Evolutionary conservation across 2,329 filamentous ascomycete species (phyloP), one percentile per base, ranked within the genome.

Genomic region (Xylaria sp.): DNA sequence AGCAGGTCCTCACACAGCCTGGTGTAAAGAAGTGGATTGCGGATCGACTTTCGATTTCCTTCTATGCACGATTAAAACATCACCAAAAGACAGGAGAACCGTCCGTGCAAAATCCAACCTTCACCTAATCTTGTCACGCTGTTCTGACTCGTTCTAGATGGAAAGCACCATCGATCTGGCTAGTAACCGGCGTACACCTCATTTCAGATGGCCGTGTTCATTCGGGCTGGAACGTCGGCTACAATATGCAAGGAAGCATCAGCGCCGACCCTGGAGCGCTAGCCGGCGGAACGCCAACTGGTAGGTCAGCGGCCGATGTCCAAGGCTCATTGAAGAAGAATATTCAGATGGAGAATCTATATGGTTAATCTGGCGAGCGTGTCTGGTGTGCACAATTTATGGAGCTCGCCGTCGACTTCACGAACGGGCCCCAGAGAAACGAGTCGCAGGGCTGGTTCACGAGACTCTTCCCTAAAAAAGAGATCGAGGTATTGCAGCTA

Each of bases 341-440:
- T 28, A 18, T 70, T 28, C 46, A 59, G 28, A 68, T 68, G 65
- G 56, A 67, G 36, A 64, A 62, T 9, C 25, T 70, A 25, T 70
- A 70, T 25, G 57, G 65, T 15, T 62, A 68, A 36, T 31, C 51
- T 20, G 57, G 65, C 3, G 65, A 70, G 56, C 62, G 61, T 3
- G 46, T 70, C 20, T 70, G 65, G 65, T 68, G 68, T 31, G 68
- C 65, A 18, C 65, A 70, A 33, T 68, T 68, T 46, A 70, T 70
- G 68, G 46, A 70, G 52, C 61, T 70, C 25, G 68, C 68, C 15
- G 61, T 70, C 36, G 56, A 61, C 23, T 68, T 68, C 39, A 70
- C 68, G 9, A 70, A 68, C 61, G 60, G 56, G 43, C 46, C 61
- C 3, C 12, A 23, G 36, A 57, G 62, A 43, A 56, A 55, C 15